phyloP scores from a whole-genome alignment of 2,329 filamentous ascomycete species.

The Xylaria sp. region DNA sequence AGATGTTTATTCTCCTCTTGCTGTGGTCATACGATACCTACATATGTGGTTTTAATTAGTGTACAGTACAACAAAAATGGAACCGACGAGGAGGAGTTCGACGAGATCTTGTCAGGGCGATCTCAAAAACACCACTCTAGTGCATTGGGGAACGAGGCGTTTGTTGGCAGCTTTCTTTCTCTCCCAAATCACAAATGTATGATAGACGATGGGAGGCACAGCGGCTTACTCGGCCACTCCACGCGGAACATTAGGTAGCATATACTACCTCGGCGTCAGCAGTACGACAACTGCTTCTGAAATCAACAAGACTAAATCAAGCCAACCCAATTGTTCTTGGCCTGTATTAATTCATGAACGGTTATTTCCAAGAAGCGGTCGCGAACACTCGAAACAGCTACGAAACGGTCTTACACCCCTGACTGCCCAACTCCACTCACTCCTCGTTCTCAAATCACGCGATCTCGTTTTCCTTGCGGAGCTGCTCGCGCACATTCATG shows the following conservation, averaged over 20 bases:
- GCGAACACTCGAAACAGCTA: not conserved
- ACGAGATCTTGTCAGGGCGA: constrained; percentile 14
- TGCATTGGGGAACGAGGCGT: constrained; percentile 25
- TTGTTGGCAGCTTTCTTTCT: constrained; percentile 21
- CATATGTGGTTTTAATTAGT: constrained; percentile 23
- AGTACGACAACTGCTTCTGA: not conserved
- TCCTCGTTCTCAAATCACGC: not conserved
- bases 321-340: not conserved
- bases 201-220: constrained; percentile 29
- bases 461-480: constrained; percentile 37
- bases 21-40: constrained; percentile 22
- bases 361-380: not conserved
- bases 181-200: constrained; percentile 24
- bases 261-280: constrained; percentile 11
- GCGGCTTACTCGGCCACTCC: constrained; percentile 2
- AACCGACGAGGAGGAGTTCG: constrained; percentile 16
- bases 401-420: not conserved
- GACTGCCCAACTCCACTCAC: not conserved
- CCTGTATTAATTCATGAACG: not conserved
- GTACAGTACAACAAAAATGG: constrained; percentile 25
- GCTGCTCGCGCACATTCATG: constrained; percentile 50
- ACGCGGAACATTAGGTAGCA: constrained; percentile 15
- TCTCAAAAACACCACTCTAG: constrained; percentile 30
- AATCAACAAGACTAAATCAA: constrained; percentile 7
- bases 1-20: constrained; percentile 7